Base-by-base conservation (phyloP, 1,139 yeast species). In the Meyerozyma smithsonii region DNA sequence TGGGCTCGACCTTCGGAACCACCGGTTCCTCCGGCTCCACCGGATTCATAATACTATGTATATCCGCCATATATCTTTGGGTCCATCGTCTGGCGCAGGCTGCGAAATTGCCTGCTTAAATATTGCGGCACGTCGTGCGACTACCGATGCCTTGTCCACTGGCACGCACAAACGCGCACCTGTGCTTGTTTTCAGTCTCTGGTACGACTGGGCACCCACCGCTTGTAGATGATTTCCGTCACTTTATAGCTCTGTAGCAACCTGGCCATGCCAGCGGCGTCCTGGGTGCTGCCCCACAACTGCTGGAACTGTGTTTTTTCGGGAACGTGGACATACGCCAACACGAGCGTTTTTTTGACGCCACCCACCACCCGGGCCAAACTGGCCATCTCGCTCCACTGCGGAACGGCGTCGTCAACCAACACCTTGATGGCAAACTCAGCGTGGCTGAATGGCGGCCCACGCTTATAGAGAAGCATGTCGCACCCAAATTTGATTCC, bases 371-470 rank as follows among this genome's bases (percentile, higher is more conserved):
- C 96, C 45, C 98, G 73, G 24, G 86, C 81, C 20, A 81, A 58
- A 2, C 89, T 73, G 2, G 90, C 77, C 43, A 74, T 66, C 69
- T 80, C 81, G 49, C 72, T 69, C 84, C 92, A 84, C 38, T 69
- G 37, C 10, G 50, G 47, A 1, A 47, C 46, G 7, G 58, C 66
- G 20, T 67, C 67, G 26, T 64, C 59, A 2, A 76, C 70, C 35
- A 78, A 48, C 0, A 85, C 69, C 49, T 75, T 58, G 2, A 81
- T 57, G 4, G 94, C 87, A 58, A 79, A 87, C 52, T 89, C 96
- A 0, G 98, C 97, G 58, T 92, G 99, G 36, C 84, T 78, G 56
- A 90, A 89, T 1, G 97, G 97, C 8, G 98, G 98, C 0, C 99
- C 99, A 42, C 92, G 71, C 42, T 83, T 79, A 58, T 92, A 92